Evolutionary conservation across 1,139 yeast species (phyloP), one percentile per base, ranked within the genome.

Genomic region (Taphrina communis): DNA sequence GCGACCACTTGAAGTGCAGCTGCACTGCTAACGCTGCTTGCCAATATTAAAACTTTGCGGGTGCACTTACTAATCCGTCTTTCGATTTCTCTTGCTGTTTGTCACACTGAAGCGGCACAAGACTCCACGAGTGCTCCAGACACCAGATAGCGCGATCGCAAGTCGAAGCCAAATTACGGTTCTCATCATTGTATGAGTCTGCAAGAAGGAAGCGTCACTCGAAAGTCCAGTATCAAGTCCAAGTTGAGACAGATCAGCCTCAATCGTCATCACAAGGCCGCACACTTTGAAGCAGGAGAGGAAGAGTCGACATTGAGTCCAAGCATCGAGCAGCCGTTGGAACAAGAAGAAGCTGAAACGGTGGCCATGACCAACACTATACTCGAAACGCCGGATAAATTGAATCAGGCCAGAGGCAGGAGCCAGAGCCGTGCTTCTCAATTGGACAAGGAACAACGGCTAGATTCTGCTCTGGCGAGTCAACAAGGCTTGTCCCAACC

Each of bases 191-290:
- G 53, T 11, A 50, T 50, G 53, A 50, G 53, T 50, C 53, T 50
- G 36, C 9, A 9, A 2, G 53, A 50, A 50, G 36, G 36, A 8
- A 11, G 12, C 36, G 12, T 50, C 31, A 9, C 12, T 35, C 46
- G 60, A 41, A 38, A 56, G n/a, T 56, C 60, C 46, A 56, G 60
- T 17, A 38, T 56, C 46, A 56, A 56, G 19, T 56, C 60, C 25
- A 41, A 21, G 21, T 21, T 56, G 21, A 31, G 60, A 17, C 36
- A 56, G 19, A 17, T 56, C 17, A 39, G 50, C 50, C 11, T 56
- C 7, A 56, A 56, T 19, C 46, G 60, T n/a, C 46, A 41, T 14
- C 46, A 41, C 35, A 56, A 41, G 38, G 60, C 60, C 7, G 60
- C 60, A 6, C 60, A 56, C 21, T 56, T 56, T 35, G 60, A 56